phyloP scores from a whole-genome alignment of 2,329 filamentous ascomycete genomes.

The Chaetomium sp. region DNA sequence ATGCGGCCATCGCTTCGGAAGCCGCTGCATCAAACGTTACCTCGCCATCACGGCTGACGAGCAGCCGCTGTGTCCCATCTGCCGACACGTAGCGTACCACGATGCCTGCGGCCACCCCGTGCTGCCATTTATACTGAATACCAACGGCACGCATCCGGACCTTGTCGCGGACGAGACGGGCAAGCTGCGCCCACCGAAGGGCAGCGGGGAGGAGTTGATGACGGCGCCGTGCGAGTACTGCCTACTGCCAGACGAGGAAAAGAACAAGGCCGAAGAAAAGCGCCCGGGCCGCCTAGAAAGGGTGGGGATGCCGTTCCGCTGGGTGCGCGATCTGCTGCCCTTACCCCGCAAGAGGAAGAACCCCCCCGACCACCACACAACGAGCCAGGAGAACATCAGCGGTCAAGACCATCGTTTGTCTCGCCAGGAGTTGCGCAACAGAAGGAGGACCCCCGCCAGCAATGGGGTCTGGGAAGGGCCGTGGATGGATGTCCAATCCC shows the following conservation, averaged over 20 bases:
- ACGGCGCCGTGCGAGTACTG: slow-evolving; percentile 13
- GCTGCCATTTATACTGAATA: slow-evolving; percentile 35
- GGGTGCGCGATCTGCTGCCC: slow-evolving; percentile 13
- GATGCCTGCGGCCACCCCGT: slow-evolving; percentile 41
- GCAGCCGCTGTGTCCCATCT: slow-evolving; percentile 46
- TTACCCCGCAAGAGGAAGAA: slow-evolving; percentile 1
- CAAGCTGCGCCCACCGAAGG: background rate
- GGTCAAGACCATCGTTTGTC: background rate
- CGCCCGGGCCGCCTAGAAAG: background rate
- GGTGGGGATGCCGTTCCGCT: slow-evolving; percentile 19
- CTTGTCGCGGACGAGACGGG: slow-evolving; percentile 7
- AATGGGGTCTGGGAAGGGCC: slow-evolving; percentile 24
- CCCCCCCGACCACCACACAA: background rate
- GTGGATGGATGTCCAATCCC: slow-evolving; percentile 28
- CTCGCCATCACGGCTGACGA: slow-evolving; percentile 43
- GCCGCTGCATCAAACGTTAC: slow-evolving; percentile 48
- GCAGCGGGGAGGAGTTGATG: background rate
- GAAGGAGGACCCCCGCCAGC: slow-evolving; percentile 3
- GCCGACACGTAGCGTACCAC: slow-evolving; percentile 40
- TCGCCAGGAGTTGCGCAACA: slow-evolving; percentile 8
- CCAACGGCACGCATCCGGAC: slow-evolving; percentile 13
- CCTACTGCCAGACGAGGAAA: background rate
- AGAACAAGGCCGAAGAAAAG: background rate
- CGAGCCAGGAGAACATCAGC: background rate
- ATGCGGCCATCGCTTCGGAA: slow-evolving; percentile 50